Evolutionary conservation across 441 rosid genomes (phyloP).

Genomic region (Erodium texanum): DNA sequence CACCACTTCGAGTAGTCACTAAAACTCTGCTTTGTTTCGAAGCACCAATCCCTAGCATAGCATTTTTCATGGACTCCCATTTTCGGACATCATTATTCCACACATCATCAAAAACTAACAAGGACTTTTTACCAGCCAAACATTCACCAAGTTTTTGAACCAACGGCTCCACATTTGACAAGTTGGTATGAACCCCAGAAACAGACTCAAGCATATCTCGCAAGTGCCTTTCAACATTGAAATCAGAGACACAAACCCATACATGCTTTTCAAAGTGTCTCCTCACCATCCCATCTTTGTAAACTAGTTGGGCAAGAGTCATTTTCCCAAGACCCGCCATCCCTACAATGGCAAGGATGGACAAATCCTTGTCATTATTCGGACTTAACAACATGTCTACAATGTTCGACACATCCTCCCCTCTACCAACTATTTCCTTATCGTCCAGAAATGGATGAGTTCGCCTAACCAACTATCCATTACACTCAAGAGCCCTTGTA

Average conservation of each 20-base stretch:
- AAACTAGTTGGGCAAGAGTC: slow-evolving; percentile 1
- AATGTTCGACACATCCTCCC: not conserved
- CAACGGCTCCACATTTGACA: not conserved
- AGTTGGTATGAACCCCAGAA: not conserved
- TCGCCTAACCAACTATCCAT: not conserved
- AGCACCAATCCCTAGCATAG: not conserved
- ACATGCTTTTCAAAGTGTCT: not conserved
- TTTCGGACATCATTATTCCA: slow-evolving; percentile 10
- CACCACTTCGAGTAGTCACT: slow-evolving; percentile 10
- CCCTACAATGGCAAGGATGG: slow-evolving; percentile 14
- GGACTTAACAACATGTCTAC: not conserved
- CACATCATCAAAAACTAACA: slow-evolving; percentile 12
- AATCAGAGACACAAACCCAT: slow-evolving; percentile 14
- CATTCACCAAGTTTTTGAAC: not conserved
- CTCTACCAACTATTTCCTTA: not conserved
- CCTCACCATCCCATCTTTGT: not conserved
- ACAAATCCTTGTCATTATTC: not conserved
- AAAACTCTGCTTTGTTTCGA: not conserved
- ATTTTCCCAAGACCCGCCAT: slow-evolving; percentile 22
- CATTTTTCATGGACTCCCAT: slow-evolving; percentile 9
- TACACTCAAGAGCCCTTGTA: too few relatives aligned
- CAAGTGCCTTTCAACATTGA: not conserved
- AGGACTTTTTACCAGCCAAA: not conserved
- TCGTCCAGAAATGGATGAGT: not conserved
- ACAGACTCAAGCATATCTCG: not conserved